Evolutionary conservation across 2,329 filamentous ascomycete species (phyloP).

Genomic region (Cryphonectria nitschkei): DNA sequence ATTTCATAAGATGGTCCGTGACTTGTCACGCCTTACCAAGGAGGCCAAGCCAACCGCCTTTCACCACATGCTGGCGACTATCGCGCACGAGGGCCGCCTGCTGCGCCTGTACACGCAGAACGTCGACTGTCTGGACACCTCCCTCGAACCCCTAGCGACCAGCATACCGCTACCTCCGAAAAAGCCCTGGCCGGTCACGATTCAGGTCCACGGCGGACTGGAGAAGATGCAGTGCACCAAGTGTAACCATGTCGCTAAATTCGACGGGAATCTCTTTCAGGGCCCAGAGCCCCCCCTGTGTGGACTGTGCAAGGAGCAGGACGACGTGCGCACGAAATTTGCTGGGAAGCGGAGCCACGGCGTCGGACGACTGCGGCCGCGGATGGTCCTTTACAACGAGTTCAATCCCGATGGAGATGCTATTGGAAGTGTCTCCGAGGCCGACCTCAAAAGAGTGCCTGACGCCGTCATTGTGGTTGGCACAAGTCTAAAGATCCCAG

Average conservation of each 20-base stretch:
- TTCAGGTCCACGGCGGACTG: conserved; percentile 91
- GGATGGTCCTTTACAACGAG: conserved; percentile 97
- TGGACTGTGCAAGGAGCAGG: conserved; percentile 71
- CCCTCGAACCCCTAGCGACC: conserved; percentile 78
- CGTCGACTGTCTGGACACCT: conserved; percentile 91
- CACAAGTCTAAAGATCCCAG: conserved; percentile 93
- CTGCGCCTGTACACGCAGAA: conserved; percentile 95
- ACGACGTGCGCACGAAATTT: conserved; percentile 73
- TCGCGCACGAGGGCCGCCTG: conserved; percentile 84
- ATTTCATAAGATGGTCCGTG: conserved; percentile 95
- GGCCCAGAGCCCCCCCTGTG: conserved; percentile 85
- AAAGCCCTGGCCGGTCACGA: conserved; percentile 88
- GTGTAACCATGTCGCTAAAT: conserved; percentile 75
- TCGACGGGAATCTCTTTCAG: conserved; percentile 79
- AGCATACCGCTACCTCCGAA: conserved; percentile 79
- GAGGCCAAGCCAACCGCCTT: conserved; percentile 83
- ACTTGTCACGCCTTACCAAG: conserved; percentile 78
- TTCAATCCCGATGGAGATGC: conserved; percentile 95
- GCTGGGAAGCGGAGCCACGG: conserved; percentile 92
- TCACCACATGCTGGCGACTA: conserved; percentile 88
- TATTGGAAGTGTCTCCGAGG: conserved; percentile 86
- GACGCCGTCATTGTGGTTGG: conserved; percentile 95
- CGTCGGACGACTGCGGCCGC: conserved; percentile 83
- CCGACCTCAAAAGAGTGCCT: conserved; percentile 82
- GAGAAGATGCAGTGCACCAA: conserved; percentile 98